Conservation (phyloP, 371 early-diverging fungal species). For the Mucor piriformis region DNA sequence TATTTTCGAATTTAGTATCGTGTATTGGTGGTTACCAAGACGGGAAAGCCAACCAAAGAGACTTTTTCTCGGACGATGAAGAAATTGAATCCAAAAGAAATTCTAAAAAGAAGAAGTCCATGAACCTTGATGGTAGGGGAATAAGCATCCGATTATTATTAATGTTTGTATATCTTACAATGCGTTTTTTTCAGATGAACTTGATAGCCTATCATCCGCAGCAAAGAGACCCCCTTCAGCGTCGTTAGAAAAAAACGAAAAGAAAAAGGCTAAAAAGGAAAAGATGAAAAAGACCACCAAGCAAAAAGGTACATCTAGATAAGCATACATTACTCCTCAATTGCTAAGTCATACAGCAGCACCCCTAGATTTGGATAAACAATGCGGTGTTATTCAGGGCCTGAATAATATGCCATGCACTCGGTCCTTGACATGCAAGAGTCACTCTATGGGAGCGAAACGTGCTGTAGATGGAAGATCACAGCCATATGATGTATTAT, state of each 20-base stretch:
- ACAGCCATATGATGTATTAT: constrained; percentile 72
- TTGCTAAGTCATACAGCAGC: constrained; percentile 29
- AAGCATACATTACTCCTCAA: no score
- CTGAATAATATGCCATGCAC: constrained; percentile 69
- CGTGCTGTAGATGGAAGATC: constrained; percentile 80
- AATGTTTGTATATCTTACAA: no score
- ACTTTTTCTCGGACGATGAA: constrained; percentile 16
- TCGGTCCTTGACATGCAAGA: constrained; percentile 85
- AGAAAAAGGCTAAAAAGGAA: constrained; percentile 44
- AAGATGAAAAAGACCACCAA: constrained; percentile 42
- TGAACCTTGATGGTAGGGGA: constrained; percentile 6
- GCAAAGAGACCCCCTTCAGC: constrained; percentile 24
- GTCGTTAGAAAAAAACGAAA: constrained; percentile 35
- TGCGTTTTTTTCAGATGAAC: no score
- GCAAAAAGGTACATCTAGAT: constrained; percentile 36
- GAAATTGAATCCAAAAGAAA: constrained; percentile 9
- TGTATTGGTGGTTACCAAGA: constrained; percentile 8
- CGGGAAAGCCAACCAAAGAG: neutral
- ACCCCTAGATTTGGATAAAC: constrained; percentile 80
- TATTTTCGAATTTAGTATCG: constrained; percentile 11
- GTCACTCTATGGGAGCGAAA: constrained; percentile 84
- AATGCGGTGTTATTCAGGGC: constrained; percentile 75
- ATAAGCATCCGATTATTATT: neutral
- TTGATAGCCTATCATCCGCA: constrained; percentile 15
- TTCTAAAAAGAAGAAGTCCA: constrained; percentile 6